Conservation (phyloP, 768 basidiomycete species). For the Calocybe indica region DNA sequence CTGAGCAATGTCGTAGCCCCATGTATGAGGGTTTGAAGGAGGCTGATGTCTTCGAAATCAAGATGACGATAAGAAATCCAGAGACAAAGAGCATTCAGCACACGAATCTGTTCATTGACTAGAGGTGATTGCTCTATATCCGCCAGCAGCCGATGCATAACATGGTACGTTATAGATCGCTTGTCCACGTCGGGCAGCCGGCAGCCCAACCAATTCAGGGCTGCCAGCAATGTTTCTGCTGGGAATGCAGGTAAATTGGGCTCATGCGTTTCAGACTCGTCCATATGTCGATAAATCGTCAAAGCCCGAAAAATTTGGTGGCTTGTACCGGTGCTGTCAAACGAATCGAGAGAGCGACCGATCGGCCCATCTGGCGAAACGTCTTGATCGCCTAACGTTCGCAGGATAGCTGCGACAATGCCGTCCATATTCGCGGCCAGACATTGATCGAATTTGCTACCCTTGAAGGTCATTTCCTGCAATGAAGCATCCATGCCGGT, state of each 20-base stretch:
- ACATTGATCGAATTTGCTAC: constrained; percentile 26
- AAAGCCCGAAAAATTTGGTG: constrained; percentile 43
- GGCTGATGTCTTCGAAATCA: constrained; percentile 48
- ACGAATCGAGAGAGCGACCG: constrained; percentile 30
- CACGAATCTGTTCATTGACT: constrained; percentile 78
- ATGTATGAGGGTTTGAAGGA: constrained; percentile 66
- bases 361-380: constrained; percentile 48
- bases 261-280: constrained; percentile 46
- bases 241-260: constrained; percentile 63
- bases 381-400: constrained; percentile 65
- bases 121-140: constrained; percentile 61
- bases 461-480: constrained; percentile 22
- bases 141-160: constrained; percentile 67
- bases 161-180: constrained; percentile 68
- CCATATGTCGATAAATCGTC: constrained; percentile 42
- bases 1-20: constrained; percentile 60
- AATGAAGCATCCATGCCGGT: constrained; percentile 25
- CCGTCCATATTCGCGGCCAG: constrained; percentile 45
- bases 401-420: constrained; percentile 54
- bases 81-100: constrained; percentile 66
- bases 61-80: constrained; percentile 60
- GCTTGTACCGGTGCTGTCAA: constrained; percentile 28
- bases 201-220: constrained; percentile 55
- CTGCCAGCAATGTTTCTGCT: constrained; percentile 42
- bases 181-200: constrained; percentile 34